phyloP scores from a whole-genome alignment of 2,329 filamentous ascomycete species.

The Cercospora beticola region DNA sequence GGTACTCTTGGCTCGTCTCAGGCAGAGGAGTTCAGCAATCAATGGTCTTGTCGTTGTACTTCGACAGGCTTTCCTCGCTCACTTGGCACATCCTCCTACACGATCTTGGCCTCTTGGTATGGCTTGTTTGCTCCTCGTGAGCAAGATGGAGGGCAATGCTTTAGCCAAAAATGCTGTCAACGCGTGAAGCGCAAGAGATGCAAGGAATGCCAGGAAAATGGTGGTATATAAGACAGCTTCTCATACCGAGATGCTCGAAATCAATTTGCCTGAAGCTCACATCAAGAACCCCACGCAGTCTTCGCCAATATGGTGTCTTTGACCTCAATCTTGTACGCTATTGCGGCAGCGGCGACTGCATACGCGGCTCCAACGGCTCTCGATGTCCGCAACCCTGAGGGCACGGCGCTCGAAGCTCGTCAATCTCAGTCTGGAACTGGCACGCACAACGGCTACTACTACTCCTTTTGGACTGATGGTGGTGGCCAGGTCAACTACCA shows the following conservation, averaged over 20 bases:
- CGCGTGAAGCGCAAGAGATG: neutral
- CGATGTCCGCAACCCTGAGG: constrained; percentile 30
- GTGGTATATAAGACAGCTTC: neutral
- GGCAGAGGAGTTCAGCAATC: neutral
- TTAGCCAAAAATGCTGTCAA: neutral
- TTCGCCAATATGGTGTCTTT: constrained; percentile 7
- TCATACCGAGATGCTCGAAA: neutral
- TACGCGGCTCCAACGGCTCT: constrained; percentile 39
- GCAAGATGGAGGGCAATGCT: neutral
- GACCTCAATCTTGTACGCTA: constrained; percentile 39
- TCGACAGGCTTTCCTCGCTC: neutral
- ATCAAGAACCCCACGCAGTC: neutral
- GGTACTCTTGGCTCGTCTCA: neutral
- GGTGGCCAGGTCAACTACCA: constrained; percentile 54
- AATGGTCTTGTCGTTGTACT: neutral
- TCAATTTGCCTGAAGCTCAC: neutral
- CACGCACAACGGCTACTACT: constrained; percentile 59
- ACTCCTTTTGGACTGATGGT: constrained; percentile 61
- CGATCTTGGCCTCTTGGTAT: neutral
- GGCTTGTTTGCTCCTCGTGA: neutral
- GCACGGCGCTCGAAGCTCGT: constrained; percentile 36
- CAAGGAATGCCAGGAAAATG: neutral
- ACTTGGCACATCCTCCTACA: neutral
- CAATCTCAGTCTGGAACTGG: constrained; percentile 50
- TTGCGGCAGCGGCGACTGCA: constrained; percentile 37